Evolutionary conservation across 1,284 basidiomycete genomes (phyloP).

Genomic region (Rhodotorula sp.): DNA sequence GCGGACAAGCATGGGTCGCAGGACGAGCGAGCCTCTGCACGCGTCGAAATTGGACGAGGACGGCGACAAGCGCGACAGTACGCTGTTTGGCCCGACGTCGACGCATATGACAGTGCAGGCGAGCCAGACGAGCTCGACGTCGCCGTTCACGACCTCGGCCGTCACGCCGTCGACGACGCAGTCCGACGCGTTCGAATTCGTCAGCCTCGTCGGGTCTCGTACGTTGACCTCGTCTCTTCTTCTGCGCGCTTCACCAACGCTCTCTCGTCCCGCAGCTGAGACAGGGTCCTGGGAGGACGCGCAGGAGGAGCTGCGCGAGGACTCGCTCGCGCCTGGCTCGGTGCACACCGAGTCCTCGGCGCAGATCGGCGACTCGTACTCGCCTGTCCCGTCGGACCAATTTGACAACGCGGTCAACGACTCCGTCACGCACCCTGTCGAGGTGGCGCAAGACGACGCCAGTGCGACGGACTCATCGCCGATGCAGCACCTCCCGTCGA

Average conservation of each 20-base stretch:
- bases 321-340: conserved; percentile 1
- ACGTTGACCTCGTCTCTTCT: background rate
- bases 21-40: conserved; percentile 3
- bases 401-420: background rate
- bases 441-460: background rate
- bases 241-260: background rate
- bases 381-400: background rate
- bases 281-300: conserved; percentile 2
- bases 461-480: background rate
- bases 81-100: conserved; percentile 10
- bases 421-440: no score
- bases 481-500: background rate
- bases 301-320: conserved; percentile 2
- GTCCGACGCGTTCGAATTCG: conserved; percentile 41
- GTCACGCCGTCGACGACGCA: conserved; percentile 23
- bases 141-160: background rate
- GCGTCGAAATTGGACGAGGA: background rate
- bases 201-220: conserved; percentile 33
- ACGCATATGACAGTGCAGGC: conserved; percentile 23
- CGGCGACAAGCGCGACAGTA: conserved; percentile 1
- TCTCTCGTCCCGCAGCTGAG: conserved; percentile 1
- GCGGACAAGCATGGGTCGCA: background rate
- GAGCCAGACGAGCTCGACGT: conserved; percentile 22
- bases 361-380: background rate
- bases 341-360: background rate